Percentiles rank a stretch among this genome's conserved stretches.
These are phyloP conservation scores for Toxicodendron radicans DNA, from an alignment of 345 rosid species.

Conservation along the genomic window DNA sequence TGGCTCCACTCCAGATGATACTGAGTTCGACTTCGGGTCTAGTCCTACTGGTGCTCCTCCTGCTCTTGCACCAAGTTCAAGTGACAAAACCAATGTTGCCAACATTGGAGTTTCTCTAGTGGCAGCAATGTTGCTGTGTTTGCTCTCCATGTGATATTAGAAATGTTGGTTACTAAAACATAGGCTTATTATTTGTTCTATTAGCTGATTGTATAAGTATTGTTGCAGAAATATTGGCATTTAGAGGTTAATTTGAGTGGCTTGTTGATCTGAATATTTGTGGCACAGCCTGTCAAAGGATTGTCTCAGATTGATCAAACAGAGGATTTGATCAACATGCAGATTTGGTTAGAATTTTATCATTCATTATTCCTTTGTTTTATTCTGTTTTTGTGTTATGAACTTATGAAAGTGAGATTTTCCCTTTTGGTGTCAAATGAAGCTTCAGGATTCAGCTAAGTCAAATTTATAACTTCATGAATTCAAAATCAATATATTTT, in stretches of 20 bases:
- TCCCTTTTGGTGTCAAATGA: no score
- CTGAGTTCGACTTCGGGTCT: not conserved
- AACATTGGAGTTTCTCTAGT: slow-evolving; percentile 34
- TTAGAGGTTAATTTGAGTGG: not conserved
- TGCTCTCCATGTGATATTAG: slow-evolving; percentile 24
- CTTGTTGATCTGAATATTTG: not conserved
- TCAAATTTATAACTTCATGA: not conserved
- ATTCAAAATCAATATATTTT: not conserved
- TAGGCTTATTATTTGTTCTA: not conserved
- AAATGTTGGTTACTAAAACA: not conserved
- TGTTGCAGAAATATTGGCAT: not conserved
- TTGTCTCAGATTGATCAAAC: not conserved
- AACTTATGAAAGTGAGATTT: not conserved
- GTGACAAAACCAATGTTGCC: slow-evolving; percentile 27
- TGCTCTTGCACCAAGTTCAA: slow-evolving; percentile 29
- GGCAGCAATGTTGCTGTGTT: slow-evolving; percentile 32
- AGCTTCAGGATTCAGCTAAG: no score
- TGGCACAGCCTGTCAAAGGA: not conserved
- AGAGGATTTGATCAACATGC: not conserved
- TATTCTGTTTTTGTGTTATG: not conserved
- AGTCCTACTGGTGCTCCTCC: slow-evolving; percentile 17
- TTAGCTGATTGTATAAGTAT: not conserved
- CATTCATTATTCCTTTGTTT: not conserved
- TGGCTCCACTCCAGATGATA: not conserved
- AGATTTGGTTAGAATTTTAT: not conserved